Conservation (phyloP, 768 basidiomycete genomes). For the Clavulina sp. region DNA sequence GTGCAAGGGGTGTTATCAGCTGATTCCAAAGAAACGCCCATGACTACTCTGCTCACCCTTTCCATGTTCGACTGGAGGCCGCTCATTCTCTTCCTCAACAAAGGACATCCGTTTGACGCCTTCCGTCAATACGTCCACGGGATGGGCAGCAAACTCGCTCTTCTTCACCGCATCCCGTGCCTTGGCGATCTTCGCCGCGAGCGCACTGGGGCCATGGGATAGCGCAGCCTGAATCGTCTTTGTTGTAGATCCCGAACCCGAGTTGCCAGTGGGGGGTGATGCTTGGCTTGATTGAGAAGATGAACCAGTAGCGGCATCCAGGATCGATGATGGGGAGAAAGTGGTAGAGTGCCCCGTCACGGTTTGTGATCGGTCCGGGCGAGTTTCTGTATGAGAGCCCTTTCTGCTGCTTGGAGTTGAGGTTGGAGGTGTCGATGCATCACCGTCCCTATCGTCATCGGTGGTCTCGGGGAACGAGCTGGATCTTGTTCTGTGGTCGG, state of each 20-base stretch:
- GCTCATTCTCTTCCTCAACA: conserved; percentile 1
- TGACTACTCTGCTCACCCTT: too few species aligned
- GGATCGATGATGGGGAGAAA: neutral
- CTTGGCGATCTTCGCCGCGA: neutral
- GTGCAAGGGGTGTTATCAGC: too few species aligned
- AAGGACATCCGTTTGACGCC: neutral
- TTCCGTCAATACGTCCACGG: neutral
- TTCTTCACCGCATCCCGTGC: neutral
- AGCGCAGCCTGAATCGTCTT: neutral
- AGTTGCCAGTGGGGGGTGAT: neutral
- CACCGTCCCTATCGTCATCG: too few species aligned
- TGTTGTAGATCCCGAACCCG: neutral
- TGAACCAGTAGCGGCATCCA: neutral
- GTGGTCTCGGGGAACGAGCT: neutral
- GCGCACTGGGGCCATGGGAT: neutral
- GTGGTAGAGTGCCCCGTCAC: too few species aligned
- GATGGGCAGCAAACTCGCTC: neutral
- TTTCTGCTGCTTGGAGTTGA: too few species aligned
- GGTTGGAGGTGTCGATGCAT: too few species aligned
- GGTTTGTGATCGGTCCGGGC: too few species aligned
- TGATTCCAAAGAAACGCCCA: too few species aligned
- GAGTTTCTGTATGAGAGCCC: too few species aligned
- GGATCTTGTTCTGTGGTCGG: neutral
- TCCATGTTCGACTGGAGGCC: conserved; percentile 2
- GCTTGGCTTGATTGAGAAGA: neutral